These are phyloP conservation scores for Aureobasidium leucospermi DNA, from an alignment of 2,329 filamentous ascomycete genomes.

Conservation along the genomic window DNA sequence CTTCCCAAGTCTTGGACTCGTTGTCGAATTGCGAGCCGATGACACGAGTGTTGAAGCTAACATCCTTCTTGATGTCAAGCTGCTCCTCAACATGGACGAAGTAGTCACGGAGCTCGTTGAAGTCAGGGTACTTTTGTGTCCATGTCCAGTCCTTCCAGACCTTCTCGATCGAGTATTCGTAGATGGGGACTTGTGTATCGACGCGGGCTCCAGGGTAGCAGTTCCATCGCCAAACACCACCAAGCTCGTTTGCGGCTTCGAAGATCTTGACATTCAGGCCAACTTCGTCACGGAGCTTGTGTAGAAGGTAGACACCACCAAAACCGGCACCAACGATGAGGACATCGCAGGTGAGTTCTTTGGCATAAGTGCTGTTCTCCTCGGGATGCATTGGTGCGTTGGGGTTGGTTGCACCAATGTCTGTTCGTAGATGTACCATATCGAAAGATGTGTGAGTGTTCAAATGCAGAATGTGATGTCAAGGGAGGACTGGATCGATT, in stretches of 20 bases:
- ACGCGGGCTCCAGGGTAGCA: slow-evolving; percentile 40
- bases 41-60: slow-evolving; percentile 50
- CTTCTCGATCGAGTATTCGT: slow-evolving; percentile 41
- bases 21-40: slow-evolving; percentile 47
- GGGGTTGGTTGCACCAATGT: slow-evolving; percentile 19
- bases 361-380: slow-evolving; percentile 19
- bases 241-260: slow-evolving; percentile 30
- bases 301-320: slow-evolving; percentile 22
- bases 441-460: background rate
- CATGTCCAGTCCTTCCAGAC: slow-evolving; percentile 51
- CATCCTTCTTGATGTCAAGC: slow-evolving; percentile 50
- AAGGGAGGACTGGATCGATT: background rate
- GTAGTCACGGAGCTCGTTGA: slow-evolving; percentile 45
- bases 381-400: slow-evolving; percentile 1
- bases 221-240: slow-evolving; percentile 34
- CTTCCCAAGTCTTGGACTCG: slow-evolving; percentile 40
- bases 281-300: slow-evolving; percentile 26
- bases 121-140: slow-evolving; percentile 25
- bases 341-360: slow-evolving; percentile 24
- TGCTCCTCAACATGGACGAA: slow-evolving; percentile 56
- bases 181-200: slow-evolving; percentile 40
- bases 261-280: slow-evolving; percentile 29
- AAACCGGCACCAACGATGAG: slow-evolving; percentile 26
- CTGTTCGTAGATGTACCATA: slow-evolving; percentile 21
- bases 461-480: background rate